Evolutionary conservation across 2,329 filamentous ascomycete species (phyloP).

Genomic region (Aspergillus fischeri): DNA sequence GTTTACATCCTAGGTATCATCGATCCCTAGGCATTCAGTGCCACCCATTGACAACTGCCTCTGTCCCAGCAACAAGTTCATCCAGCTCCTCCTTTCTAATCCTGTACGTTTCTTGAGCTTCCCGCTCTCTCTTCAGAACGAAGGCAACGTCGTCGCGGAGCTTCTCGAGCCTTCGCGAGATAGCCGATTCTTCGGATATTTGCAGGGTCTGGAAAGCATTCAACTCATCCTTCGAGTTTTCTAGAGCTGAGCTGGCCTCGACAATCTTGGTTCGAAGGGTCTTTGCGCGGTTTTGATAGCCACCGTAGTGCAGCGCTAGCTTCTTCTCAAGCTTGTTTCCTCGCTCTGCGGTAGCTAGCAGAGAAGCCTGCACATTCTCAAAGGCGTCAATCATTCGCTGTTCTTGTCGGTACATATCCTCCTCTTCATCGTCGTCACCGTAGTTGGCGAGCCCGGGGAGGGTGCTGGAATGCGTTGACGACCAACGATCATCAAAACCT

Average conservation of each 20-base stretch:
- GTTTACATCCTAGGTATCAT: constrained; percentile 1
- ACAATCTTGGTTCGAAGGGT: constrained; percentile 73
- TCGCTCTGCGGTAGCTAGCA: constrained; percentile 69
- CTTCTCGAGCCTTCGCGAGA: constrained; percentile 66
- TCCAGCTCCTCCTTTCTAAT: constrained; percentile 73
- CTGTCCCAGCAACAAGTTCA: constrained; percentile 43
- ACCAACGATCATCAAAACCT: constrained; percentile 51
- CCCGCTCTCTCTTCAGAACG: constrained; percentile 75
- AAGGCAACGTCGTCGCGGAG: constrained; percentile 80
- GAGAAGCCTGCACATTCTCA: constrained; percentile 67
- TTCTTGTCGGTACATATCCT: constrained; percentile 56
- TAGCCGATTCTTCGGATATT: constrained; percentile 72
- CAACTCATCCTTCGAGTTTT: constrained; percentile 67
- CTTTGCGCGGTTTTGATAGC: constrained; percentile 83
- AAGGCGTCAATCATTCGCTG: constrained; percentile 66
- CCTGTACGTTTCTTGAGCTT: constrained; percentile 85
- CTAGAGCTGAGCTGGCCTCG: constrained; percentile 69
- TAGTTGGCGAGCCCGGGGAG: constrained; percentile 80
- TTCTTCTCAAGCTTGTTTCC: constrained; percentile 92
- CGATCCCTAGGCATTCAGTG: constrained; percentile 19
- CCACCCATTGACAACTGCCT: constrained; percentile 36
- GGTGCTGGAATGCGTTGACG: constrained; percentile 43
- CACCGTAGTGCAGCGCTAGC: constrained; percentile 78
- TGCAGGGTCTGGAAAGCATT: constrained; percentile 71
- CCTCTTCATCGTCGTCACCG: constrained; percentile 69